A percentile compares a stretch with the other conserved stretches of the same genome.
These are phyloP conservation scores for Lophiotrema nucula DNA, from an alignment of 495 filamentous ascomycete species.

Conservation along the genomic window DNA sequence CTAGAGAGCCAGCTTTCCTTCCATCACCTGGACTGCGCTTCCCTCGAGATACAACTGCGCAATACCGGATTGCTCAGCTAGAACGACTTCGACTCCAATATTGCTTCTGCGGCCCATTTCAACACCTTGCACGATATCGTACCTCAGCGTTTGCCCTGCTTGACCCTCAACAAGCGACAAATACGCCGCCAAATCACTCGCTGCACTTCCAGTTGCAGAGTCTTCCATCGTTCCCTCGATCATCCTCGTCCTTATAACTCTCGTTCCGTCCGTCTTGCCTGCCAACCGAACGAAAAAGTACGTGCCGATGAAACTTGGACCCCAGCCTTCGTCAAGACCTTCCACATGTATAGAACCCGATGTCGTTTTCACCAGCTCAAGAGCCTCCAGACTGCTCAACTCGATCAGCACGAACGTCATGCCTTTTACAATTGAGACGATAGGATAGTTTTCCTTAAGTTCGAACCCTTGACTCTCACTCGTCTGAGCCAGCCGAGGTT, in stretches of 20 bases:
- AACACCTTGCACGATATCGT: slow-evolving; percentile 67
- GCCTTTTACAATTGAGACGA: slow-evolving; percentile 66
- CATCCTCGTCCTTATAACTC: slow-evolving; percentile 51
- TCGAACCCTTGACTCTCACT: slow-evolving; percentile 37
- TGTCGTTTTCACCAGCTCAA: slow-evolving; percentile 40
- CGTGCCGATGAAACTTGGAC: slow-evolving; percentile 49
- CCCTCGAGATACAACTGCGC: slow-evolving; percentile 37
- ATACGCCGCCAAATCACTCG: slow-evolving; percentile 56
- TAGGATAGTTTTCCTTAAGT: slow-evolving; percentile 43
- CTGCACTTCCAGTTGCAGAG: slow-evolving; percentile 67
- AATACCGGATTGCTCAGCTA: slow-evolving; percentile 36
- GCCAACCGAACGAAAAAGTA: slow-evolving; percentile 57
- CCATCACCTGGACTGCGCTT: slow-evolving; percentile 42
- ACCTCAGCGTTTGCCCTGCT: slow-evolving; percentile 41
- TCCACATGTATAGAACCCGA: slow-evolving; percentile 13
- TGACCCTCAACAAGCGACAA: slow-evolving; percentile 50
- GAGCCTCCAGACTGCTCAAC: slow-evolving; percentile 48
- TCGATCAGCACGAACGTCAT: slow-evolving; percentile 63
- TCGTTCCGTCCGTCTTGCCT: slow-evolving; percentile 36
- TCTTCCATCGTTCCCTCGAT: slow-evolving; percentile 60
- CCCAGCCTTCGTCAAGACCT: slow-evolving; percentile 57
- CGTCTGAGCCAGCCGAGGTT: slow-evolving; percentile 33
- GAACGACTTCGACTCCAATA: slow-evolving; percentile 49
- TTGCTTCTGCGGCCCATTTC: slow-evolving; percentile 74
- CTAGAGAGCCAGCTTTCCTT: slow-evolving; percentile 31